Base-by-base conservation (phyloP, 768 basidiomycete genomes). In the Hygrophoropsis aurantiaca region DNA sequence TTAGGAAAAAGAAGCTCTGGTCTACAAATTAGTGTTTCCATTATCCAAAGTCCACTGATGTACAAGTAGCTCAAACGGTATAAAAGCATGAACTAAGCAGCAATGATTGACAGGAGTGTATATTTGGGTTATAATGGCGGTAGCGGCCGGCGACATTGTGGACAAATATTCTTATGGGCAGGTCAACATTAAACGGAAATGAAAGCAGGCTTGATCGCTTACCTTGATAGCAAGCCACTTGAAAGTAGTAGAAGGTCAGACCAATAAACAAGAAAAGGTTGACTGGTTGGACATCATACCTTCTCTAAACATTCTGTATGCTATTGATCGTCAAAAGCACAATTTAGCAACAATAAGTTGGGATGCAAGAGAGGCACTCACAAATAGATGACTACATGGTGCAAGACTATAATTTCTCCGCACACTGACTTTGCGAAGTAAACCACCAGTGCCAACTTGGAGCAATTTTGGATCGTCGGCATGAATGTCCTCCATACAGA, bases 401-500 rank as follows among this genome's bases (percentile, higher is more conserved):
- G 92, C 90, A 50, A 93, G 68, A 59, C 92, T 92, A 55, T 94
- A 94, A 45, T 69, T 77, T 62, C 84, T 83, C 54, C 84, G 74
- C 43, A 64, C 64, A 7, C 61, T 64, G 21, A 65, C 64, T 19
- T 61, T 66, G 9, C 61, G 66, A 11, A 66, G 49, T 27, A 83
- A 58, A 20, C 74, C 68, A n/a, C 61, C 63, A 16, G 66, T 58
- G 16, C 66, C 62, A 33, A 64, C 66, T 19, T 58, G 69, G 18
- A 67, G 57, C 7, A 64, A 70, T 36, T 71, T 58, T 5, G 67
- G 58, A 36, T 75, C 68, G 36, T 82, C 78, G 20, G 79, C 62
- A 33, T 79, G 58, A 52, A 94, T 94, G 4, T 82, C 77, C 48
- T 95, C 93, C 90, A 95, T 94, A 58, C 93, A 95, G 43, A 97